These are phyloP conservation scores for Luzula sylvatica DNA, from an alignment of 176 grass and related monocot species.

Conservation along the genomic window DNA sequence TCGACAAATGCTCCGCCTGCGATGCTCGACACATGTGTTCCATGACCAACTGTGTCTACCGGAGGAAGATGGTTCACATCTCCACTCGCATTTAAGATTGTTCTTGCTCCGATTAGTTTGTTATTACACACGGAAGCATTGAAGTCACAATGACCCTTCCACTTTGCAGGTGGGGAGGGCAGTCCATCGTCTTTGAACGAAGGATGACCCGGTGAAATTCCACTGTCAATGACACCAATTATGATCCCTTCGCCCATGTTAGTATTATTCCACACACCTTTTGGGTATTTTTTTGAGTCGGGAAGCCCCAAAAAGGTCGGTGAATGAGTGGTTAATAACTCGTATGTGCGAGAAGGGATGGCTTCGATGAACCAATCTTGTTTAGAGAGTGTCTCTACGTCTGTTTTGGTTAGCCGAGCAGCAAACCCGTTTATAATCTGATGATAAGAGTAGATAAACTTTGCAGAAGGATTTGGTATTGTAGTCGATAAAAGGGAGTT, in stretches of 20 bases:
- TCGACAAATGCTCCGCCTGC: constrained; percentile 5
- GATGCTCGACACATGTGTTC: constrained; percentile 4
- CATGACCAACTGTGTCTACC: background rate
- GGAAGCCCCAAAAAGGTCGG: constrained; percentile 19
- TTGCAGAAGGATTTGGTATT: background rate
- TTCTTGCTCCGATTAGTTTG: constrained; percentile 27
- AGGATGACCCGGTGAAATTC: constrained; percentile 19
- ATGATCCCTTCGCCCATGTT: constrained; percentile 18
- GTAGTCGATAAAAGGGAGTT: background rate
- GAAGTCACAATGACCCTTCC: constrained; percentile 25
- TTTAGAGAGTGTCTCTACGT: constrained; percentile 11
- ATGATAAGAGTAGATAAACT: constrained; percentile 16
- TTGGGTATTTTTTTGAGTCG: background rate
- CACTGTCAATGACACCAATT: constrained; percentile 24
- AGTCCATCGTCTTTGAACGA: constrained; percentile 24
- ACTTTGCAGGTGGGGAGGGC: constrained; percentile 14
- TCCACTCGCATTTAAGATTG: background rate
- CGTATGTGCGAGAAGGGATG: background rate
- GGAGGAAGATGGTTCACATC: background rate
- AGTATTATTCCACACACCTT: constrained; percentile 8
- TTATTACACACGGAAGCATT: constrained; percentile 19
- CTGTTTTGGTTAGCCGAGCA: constrained; percentile 10
- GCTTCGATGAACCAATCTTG: constrained; percentile 17
- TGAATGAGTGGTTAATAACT: constrained; percentile 7
- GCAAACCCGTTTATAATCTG: constrained; percentile 23